Base-by-base conservation (phyloP, 164 flowering plant species). In the Dillenia turbinata region DNA sequence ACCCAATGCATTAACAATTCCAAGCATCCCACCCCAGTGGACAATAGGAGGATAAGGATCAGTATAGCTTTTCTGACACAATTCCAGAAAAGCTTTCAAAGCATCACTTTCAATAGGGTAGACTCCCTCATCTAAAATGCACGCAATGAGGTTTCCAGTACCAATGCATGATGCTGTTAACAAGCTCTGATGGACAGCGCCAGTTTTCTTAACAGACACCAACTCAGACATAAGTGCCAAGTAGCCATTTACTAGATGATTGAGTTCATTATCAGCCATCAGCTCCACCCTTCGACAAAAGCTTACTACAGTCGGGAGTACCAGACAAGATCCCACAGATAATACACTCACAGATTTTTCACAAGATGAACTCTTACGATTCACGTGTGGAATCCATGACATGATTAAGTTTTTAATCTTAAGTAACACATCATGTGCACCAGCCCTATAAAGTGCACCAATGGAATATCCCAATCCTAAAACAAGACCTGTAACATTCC, bases 1-100 rank as follows among this genome's bases (percentile, higher is more conserved):
- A 57, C 97, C 97, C 59, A 95, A 67, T 60, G 85, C 77, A 80
- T 88, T 95, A 60, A 95, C 91, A 70, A 92, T 88, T 71, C 97
- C 99, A 78, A 95, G 83, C 96, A 95, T 86, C 26, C 89, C 97
- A 76, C 97, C 90, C 59, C 92, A 71, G 75, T 81, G 87, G 61
- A 85, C 62, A 49, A 71, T 53, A 43, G 90, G 85, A 68, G 89
- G 88, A 52, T 77, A 70, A 63, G 86, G 72, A 58, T 60, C 70
- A 13, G 86, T 77, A 72, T 90, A 92, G 56, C 83, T 67, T 70
- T 64, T 81, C 71, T 77, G 84, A 64, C 81, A 89, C 60, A 88
- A 65, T 50, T 74, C 84, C 56, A 92, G 76, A 55, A 92, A 75
- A 59, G 64, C 59, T 70, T 82, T 74, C 40, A 88, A 71, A 52